Conservation (phyloP, 179 eudicot genomes). For the Actinidia polygama region DNA sequence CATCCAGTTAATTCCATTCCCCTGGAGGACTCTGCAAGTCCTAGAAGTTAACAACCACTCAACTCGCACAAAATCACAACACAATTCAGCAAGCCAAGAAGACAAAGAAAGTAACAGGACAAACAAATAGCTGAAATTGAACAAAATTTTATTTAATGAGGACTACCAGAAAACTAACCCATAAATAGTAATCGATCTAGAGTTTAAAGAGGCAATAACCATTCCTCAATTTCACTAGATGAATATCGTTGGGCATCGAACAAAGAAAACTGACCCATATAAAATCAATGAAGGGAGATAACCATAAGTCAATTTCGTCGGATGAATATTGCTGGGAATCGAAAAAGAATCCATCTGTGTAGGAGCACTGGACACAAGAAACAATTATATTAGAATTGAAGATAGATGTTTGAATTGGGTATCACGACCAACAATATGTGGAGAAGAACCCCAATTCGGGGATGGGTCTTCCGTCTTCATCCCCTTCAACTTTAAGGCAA, state of each 20-base stretch:
- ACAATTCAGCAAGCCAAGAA: not conserved
- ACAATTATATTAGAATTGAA: slow-evolving; percentile 53
- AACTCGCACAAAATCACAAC: not conserved
- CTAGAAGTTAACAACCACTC: slow-evolving; percentile 6
- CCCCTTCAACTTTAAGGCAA: slow-evolving; percentile 56
- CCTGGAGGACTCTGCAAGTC: slow-evolving; percentile 43
- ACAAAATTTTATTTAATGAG: not conserved
- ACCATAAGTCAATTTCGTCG: slow-evolving; percentile 56
- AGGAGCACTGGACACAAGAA: slow-evolving; percentile 40
- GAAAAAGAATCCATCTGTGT: slow-evolving; percentile 38
- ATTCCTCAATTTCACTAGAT: too few relatives aligned
- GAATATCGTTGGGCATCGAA: too few relatives aligned
- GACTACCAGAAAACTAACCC: too few relatives aligned
- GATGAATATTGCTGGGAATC: slow-evolving; percentile 40
- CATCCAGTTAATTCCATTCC: slow-evolving; percentile 42
- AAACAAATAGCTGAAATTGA: not conserved
- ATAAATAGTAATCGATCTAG: too few relatives aligned
- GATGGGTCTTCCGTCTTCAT: slow-evolving; percentile 49
- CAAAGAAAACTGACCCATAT: slow-evolving; percentile 2
- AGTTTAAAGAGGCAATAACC: too few relatives aligned
- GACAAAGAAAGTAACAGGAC: not conserved
- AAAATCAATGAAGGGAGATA: slow-evolving; percentile 6
- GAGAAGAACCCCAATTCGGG: slow-evolving; percentile 29
- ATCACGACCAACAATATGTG: slow-evolving; percentile 43
- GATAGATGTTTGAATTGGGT: slow-evolving; percentile 60